These are phyloP conservation scores for Yamadazyma jaroonii DNA, from an alignment of 1,139 yeast genomes.

Conservation along the genomic window DNA sequence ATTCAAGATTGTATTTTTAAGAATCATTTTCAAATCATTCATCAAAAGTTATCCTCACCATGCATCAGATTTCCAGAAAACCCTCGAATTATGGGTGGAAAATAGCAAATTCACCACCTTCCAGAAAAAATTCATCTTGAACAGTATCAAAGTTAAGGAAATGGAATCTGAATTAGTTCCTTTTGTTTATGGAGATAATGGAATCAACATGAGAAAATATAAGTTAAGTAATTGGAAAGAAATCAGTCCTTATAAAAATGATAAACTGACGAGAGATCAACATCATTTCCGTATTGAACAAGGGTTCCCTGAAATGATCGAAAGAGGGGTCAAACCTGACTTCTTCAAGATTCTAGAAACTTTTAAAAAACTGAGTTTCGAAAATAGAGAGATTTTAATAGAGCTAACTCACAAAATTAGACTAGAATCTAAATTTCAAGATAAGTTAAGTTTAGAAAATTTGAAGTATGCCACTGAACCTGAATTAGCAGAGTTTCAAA, in stretches of 20 bases:
- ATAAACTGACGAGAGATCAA: conserved; percentile 16
- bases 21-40: conserved; percentile 27
- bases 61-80: conserved; percentile 22
- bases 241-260: background rate
- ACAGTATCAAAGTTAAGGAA: conserved; percentile 19
- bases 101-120: conserved; percentile 2
- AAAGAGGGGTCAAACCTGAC: conserved; percentile 39
- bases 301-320: conserved; percentile 34
- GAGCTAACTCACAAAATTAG: conserved; percentile 18
- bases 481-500: conserved; percentile 18
- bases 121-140: conserved; percentile 1
- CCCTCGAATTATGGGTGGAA: conserved; percentile 25
- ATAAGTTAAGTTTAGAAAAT: conserved; percentile 15
- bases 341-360: conserved; percentile 28
- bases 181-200: conserved; percentile 19
- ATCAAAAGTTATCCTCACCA: conserved; percentile 34
- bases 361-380: conserved; percentile 23
- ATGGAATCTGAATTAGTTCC: conserved; percentile 33
- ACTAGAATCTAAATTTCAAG: conserved; percentile 14
- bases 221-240: conserved; percentile 6
- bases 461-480: conserved; percentile 14
- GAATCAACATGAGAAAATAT: conserved; percentile 15
- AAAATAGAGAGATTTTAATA: conserved; percentile 18
- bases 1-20: conserved; percentile 22
- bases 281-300: conserved; percentile 30